phyloP scores from a whole-genome alignment of 345 rosid species.

The Microcos paniculata region DNA sequence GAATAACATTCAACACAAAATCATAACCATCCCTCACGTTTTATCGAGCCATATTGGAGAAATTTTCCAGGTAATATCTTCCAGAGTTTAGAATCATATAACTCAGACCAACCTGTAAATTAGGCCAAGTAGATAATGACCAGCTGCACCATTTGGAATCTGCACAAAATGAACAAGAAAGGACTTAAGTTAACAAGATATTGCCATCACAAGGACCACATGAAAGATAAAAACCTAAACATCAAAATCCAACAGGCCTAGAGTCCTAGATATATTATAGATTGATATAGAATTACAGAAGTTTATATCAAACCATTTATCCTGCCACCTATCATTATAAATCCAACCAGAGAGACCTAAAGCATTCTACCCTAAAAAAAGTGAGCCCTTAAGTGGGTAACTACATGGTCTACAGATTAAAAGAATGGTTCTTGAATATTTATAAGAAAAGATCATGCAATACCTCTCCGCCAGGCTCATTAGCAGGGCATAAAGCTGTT shows the following conservation, averaged over 20 bases:
- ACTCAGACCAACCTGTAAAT: conserved; percentile 67
- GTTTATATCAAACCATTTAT: background rate
- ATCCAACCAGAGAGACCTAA: background rate
- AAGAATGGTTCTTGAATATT: background rate
- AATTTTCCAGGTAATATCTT: background rate
- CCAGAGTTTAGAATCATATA: conserved; percentile 5
- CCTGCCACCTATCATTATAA: background rate
- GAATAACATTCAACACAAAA: background rate
- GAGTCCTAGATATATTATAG: background rate
- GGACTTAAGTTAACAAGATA: conserved; percentile 9
- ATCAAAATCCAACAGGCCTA: background rate
- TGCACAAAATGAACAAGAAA: conserved; percentile 28
- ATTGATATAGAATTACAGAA: background rate
- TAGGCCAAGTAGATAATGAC: conserved; percentile 97
- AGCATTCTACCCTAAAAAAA: background rate
- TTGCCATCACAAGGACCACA: background rate
- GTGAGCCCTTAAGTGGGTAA: conserved; percentile 2
- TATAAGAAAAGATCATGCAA: background rate
- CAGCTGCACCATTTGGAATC: conserved; percentile 98
- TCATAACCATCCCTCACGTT: background rate
- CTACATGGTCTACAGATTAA: background rate
- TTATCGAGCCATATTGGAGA: background rate
- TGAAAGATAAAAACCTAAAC: background rate
- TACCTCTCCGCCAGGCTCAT: conserved; percentile 89
- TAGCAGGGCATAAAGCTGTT: conserved; percentile 75